Base-by-base conservation (phyloP, 2,329 filamentous ascomycete genomes). In the Microdochium nivale region DNA sequence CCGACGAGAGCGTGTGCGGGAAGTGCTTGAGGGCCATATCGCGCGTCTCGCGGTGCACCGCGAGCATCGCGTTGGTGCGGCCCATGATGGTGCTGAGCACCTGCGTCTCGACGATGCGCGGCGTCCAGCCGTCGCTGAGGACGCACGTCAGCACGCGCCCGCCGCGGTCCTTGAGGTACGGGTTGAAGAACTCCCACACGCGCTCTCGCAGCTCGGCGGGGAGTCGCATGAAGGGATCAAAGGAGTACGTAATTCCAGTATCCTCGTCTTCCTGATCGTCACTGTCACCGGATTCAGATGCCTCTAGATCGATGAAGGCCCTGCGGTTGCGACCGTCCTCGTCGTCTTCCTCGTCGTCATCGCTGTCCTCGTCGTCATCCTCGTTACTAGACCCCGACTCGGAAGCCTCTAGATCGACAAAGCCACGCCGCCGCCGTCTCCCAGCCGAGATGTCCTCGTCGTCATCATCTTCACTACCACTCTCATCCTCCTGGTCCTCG, bases 121-220 rank as follows among this genome's bases (percentile, higher is more conserved):
- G 40, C 13, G 16, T 16, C 40, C 40, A 44, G 14, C 40, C 40
- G 40, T 44, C 40, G 40, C 40, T 23, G 16, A 44, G 10, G n/a
- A 44, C 40, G 40, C 40, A 44, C 10, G 40, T 44, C 16, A 44
- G 40, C n/a, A 44, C 21, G 5, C 40, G 40, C 14, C 40, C 40
- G 14, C 13, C 8, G 13, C 21, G 40, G 16, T 21, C 55, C 32
- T 55, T 60, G 11, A 70, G 53, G 33, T 67, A 54, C 1, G 61
- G 63, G 50, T 67, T 66, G 49, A 67, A 65, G 9, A 60, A 56
- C 19, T 64, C 61, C 68, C 68, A 71, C 35, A 71, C 58, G 27
- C 54, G 60, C 3, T 57, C 46, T 32, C 67, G 67, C 13, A 71
- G 61, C 52, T 71, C 68, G 8, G 58, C 51, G 1, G 68, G 68